Conservation (phyloP, 345 rosid species). For the Lagerstroemia speciosa region DNA sequence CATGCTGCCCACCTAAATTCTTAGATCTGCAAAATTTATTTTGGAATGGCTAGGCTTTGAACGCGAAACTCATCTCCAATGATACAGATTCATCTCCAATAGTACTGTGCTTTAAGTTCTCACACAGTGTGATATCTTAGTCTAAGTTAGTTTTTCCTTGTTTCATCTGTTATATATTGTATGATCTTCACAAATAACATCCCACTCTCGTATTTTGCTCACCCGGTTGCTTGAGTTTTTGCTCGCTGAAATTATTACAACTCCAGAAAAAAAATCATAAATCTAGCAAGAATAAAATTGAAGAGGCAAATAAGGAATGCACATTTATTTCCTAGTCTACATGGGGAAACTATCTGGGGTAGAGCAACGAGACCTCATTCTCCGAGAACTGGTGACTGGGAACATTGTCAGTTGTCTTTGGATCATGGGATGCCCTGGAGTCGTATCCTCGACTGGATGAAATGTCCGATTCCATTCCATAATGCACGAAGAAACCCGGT, state of each 20-base stretch:
- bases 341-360: background rate
- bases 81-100: background rate
- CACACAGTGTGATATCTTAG: background rate
- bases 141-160: background rate
- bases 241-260: background rate
- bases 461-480: background rate
- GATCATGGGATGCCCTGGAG: background rate
- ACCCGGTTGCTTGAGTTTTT: too few relatives aligned
- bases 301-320: background rate
- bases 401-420: background rate
- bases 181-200: background rate
- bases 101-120: background rate
- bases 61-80: background rate
- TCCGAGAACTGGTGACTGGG: background rate
- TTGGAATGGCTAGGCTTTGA: background rate
- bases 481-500: constrained; percentile 31
- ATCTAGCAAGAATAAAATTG: background rate
- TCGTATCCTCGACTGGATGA: background rate
- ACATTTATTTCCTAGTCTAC: background rate
- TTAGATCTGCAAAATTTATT: background rate
- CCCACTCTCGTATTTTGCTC: background rate
- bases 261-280: background rate
- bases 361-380: background rate
- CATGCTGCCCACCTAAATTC: background rate
- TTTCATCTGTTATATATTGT: background rate